These are phyloP conservation scores for Calonectria henricotiae DNA, from an alignment of 2,329 filamentous ascomycete genomes.

Conservation along the genomic window DNA sequence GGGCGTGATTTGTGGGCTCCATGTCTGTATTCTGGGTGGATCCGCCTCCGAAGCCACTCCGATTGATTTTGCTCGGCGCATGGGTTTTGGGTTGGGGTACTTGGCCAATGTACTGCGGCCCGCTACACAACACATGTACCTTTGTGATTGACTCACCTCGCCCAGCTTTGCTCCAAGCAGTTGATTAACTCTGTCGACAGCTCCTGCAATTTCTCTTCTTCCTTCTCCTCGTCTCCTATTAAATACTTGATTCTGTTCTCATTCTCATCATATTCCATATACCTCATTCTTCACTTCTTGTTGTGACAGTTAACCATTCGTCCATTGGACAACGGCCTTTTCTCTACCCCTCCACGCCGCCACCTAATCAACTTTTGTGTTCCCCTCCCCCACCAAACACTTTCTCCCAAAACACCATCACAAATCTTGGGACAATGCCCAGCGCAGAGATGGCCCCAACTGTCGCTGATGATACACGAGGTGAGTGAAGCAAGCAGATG, in stretches of 20 bases:
- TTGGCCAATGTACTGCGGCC: not conserved
- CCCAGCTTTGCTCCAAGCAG: slow-evolving; percentile 26
- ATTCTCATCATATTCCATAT: not conserved
- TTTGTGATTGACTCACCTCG: slow-evolving; percentile 38
- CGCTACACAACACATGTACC: slow-evolving; percentile 19
- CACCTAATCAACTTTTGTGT: slow-evolving; percentile 16
- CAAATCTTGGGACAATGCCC: slow-evolving; percentile 53
- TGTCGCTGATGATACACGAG: slow-evolving; percentile 65
- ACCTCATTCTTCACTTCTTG: not conserved
- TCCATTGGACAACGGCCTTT: slow-evolving; percentile 24
- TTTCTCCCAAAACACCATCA: slow-evolving; percentile 37
- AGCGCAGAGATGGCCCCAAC: slow-evolving; percentile 61
- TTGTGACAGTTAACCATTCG: slow-evolving; percentile 16
- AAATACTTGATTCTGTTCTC: not conserved
- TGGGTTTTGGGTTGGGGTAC: slow-evolving; percentile 21
- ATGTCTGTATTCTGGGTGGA: slow-evolving; percentile 47
- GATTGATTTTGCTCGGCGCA: slow-evolving; percentile 37
- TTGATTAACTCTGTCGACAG: slow-evolving; percentile 26
- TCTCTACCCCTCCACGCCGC: slow-evolving; percentile 28
- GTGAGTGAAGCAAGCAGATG: slow-evolving; percentile 56
- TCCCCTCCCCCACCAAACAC: slow-evolving; percentile 39
- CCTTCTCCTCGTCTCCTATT: not conserved
- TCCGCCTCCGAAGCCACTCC: slow-evolving; percentile 54
- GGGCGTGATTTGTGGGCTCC: slow-evolving; percentile 11
- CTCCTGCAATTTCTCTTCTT: slow-evolving; percentile 23